Conservation (phyloP, 2,329 filamentous ascomycete species). For the Rhynchosporium agropyri region DNA sequence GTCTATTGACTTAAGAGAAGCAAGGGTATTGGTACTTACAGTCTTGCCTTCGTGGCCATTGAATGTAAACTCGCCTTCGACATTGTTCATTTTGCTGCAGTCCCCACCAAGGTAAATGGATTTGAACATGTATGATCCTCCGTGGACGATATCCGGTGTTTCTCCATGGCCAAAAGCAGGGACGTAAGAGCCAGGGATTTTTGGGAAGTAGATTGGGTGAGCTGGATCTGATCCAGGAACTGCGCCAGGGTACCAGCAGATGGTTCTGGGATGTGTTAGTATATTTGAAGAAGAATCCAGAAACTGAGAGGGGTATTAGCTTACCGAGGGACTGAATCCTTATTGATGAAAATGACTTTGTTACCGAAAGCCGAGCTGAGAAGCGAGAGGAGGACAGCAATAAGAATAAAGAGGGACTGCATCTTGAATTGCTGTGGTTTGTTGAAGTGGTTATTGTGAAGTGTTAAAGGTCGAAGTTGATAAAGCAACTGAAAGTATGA, state of each 20-base stretch:
- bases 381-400: not conserved
- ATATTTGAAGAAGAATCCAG: not conserved
- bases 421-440: not conserved
- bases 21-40: not conserved
- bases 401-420: not conserved
- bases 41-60: not conserved
- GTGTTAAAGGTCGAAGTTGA: not conserved
- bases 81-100: not conserved
- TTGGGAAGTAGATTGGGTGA: not conserved
- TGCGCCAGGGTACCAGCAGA: slow-evolving; percentile 5
- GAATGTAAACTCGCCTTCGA: slow-evolving; percentile 4
- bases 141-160: not conserved
- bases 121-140: not conserved
- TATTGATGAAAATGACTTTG: slow-evolving; percentile 9
- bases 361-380: not conserved
- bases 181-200: slow-evolving; percentile 1
- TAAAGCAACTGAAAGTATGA: not conserved
- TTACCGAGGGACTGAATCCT: not conserved
- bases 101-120: not conserved
- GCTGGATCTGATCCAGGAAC: not conserved
- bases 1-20: not conserved
- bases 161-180: not conserved
- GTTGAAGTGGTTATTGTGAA: not conserved
- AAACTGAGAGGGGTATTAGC: not conserved
- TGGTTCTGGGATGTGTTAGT: not conserved